Evolutionary conservation across 352 stramenopile genomes (phyloP).

Genomic region (Globisporangium perplexum): DNA sequence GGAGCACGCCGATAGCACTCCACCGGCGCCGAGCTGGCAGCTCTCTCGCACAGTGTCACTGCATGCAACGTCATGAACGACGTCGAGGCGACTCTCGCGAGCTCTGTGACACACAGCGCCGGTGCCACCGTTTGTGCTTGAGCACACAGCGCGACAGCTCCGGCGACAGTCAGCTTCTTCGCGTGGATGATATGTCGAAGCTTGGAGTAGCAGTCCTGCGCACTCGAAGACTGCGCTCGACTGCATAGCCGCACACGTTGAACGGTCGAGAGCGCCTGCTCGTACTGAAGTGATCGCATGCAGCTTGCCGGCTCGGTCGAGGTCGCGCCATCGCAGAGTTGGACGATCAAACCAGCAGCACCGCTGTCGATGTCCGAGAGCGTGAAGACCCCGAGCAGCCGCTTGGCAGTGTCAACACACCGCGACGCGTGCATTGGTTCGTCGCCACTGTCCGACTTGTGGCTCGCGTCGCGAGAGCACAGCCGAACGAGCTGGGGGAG

Average conservation of each 20-base stretch:
- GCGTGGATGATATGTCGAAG: constrained; percentile 25
- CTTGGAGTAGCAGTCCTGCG: constrained; percentile 19
- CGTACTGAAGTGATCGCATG: constrained; percentile 21
- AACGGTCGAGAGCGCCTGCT: constrained; percentile 15
- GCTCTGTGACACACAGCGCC: constrained; percentile 11
- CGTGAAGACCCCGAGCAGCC: constrained; percentile 7
- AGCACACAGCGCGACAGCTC: constrained; percentile 17
- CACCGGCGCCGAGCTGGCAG: constrained; percentile 23
- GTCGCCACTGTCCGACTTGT: not conserved
- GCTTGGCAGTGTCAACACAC: constrained; percentile 10
- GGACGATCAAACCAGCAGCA: constrained; percentile 10
- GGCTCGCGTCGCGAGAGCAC: constrained; percentile 13
- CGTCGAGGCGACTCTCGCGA: not conserved
- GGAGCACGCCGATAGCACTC: constrained; percentile 32
- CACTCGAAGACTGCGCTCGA: constrained; percentile 14
- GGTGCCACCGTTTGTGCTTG: constrained; percentile 17
- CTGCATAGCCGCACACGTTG: constrained; percentile 24
- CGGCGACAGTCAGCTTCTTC: constrained; percentile 17
- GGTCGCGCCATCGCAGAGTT: constrained; percentile 22
- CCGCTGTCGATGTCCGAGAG: constrained; percentile 2
- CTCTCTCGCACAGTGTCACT: constrained; percentile 19
- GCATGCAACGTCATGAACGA: constrained; percentile 4
- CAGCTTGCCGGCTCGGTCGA: constrained; percentile 30
- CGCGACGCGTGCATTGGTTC: not conserved
- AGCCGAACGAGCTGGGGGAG: constrained; percentile 18